Percentiles rank a stretch among this genome's conserved stretches.
Evolutionary conservation across 225 moss, liverwort and hornwort genomes (phyloP).

Genomic region (Asterella californica): DNA sequence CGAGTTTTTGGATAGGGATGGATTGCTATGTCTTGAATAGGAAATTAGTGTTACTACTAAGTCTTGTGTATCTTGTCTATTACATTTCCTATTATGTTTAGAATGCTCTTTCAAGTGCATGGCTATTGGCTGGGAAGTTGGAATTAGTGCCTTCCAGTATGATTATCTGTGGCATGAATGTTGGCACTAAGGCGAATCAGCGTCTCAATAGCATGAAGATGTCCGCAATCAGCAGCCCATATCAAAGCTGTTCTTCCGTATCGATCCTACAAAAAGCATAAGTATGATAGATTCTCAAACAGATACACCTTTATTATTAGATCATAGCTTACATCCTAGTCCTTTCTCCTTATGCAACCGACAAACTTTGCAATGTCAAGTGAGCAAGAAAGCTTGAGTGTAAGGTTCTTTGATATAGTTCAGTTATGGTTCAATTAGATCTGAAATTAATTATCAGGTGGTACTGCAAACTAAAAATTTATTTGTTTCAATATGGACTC

Average conservation of each 20-base stretch:
- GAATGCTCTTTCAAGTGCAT: not conserved
- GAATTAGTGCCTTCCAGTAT: slow-evolving; percentile 65
- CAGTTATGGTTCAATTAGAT: not conserved
- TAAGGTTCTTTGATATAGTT: not conserved
- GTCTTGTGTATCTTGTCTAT: not conserved
- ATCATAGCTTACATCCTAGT: too few relatives aligned
- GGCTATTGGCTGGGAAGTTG: slow-evolving; percentile 1
- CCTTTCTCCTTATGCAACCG: too few relatives aligned
- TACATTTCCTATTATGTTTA: not conserved
- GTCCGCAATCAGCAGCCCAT: slow-evolving; percentile 94
- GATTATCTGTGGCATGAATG: slow-evolving; percentile 58
- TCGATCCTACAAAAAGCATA: slow-evolving; percentile 59
- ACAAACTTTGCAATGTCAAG: too few relatives aligned
- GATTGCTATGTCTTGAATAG: too few relatives aligned
- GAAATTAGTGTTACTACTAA: not conserved
- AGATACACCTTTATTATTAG: not conserved
- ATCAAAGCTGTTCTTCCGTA: slow-evolving; percentile 85
- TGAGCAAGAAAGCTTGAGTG: too few relatives aligned
- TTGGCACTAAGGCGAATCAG: slow-evolving; percentile 87
- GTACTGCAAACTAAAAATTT: not conserved
- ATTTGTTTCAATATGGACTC: too few relatives aligned
- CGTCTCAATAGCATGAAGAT: slow-evolving; percentile 66
- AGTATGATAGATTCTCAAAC: not conserved
- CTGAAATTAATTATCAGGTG: not conserved
- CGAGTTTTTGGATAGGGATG: too few relatives aligned